phyloP scores from a whole-genome alignment of 441 rosid species.

The Hura crepitans region DNA sequence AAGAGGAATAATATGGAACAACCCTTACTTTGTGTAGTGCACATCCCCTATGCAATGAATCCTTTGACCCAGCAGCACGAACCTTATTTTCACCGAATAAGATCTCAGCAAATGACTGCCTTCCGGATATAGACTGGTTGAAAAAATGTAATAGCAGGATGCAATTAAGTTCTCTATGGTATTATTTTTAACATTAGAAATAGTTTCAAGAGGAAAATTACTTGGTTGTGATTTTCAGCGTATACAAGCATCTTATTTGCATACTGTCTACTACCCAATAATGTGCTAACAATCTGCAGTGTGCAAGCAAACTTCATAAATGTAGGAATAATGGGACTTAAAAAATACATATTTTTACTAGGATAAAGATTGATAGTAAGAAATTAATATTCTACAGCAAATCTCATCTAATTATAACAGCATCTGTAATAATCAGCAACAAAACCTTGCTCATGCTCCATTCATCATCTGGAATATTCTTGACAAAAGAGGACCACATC shows the following conservation, averaged over 20 bases:
- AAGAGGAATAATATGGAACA: conserved; percentile 14
- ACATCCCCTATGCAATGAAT: conserved; percentile 54
- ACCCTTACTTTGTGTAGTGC: conserved; percentile 65
- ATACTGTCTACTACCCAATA: conserved; percentile 59
- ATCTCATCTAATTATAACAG: conserved; percentile 17
- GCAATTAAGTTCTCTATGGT: conserved; percentile 4
- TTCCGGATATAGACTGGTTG: conserved; percentile 85
- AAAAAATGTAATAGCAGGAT: conserved; percentile 21
- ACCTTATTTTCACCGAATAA: conserved; percentile 56
- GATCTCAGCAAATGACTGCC: conserved; percentile 83
- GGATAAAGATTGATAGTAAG: conserved; percentile 1
- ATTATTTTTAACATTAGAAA: conserved; percentile 16
- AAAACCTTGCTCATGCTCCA: conserved; percentile 98
- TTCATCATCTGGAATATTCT: conserved; percentile 57
- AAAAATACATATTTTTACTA: background rate
- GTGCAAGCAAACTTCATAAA: conserved; percentile 11
- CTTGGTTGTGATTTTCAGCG: conserved; percentile 88
- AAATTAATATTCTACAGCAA: conserved; percentile 23
- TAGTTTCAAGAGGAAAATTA: conserved; percentile 26
- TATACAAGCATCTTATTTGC: conserved; percentile 79
- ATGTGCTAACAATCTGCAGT: conserved; percentile 71
- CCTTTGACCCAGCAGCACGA: conserved; percentile 43
- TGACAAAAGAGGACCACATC: conserved; percentile 87
- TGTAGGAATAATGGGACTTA: background rate
- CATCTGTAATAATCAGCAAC: conserved; percentile 20